Percentiles rank a stretch among this genome's conserved stretches.
Evolutionary conservation across 1,284 basidiomycete species (phyloP).

Genomic region (Boletus smithii): DNA sequence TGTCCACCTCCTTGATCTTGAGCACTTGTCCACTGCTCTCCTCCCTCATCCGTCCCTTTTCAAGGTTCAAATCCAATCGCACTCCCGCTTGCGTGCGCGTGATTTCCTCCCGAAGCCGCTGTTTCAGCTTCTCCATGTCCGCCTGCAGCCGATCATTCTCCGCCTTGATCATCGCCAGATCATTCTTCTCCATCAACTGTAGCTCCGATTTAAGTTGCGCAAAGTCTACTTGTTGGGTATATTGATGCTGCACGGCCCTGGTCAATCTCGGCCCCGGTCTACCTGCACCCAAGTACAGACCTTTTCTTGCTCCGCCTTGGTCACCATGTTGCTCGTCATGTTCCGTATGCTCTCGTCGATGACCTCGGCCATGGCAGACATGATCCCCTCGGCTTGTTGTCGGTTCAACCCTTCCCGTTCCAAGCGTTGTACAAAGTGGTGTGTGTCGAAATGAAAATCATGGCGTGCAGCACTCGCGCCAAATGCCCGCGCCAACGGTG

Average conservation of each 20-base stretch:
- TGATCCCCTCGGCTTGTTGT: constrained; percentile 90
- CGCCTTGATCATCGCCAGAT: constrained; percentile 92
- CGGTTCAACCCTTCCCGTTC: constrained; percentile 85
- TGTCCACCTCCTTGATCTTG: constrained; percentile 98
- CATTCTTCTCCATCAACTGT: constrained; percentile 96
- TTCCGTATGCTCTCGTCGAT: constrained; percentile 93
- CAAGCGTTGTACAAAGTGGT: constrained; percentile 87
- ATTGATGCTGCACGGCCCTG: constrained; percentile 64
- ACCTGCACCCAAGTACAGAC: constrained; percentile 39
- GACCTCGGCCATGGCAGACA: constrained; percentile 91
- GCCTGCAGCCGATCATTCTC: constrained; percentile 90
- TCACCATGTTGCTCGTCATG: constrained; percentile 93
- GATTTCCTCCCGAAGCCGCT: constrained; percentile 88
- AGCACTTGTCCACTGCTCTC: constrained; percentile 91
- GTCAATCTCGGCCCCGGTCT: constrained; percentile 10
- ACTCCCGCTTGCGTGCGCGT: constrained; percentile 93
- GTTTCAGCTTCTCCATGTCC: constrained; percentile 96
- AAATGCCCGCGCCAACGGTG: constrained; percentile 20
- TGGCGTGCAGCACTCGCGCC: constrained; percentile 19
- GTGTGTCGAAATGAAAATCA: constrained; percentile 89
- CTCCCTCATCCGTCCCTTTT: constrained; percentile 95
- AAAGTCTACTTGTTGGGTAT: constrained; percentile 97
- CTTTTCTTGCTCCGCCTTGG: constrained; percentile 93
- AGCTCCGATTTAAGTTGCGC: constrained; percentile 95
- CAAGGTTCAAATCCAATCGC: constrained; percentile 90